A percentile compares a stretch with the other conserved stretches of the same genome.
Evolutionary conservation across 192 early-diverging fungal genomes (phyloP).

Genomic region (Helicostylum pulchrum): DNA sequence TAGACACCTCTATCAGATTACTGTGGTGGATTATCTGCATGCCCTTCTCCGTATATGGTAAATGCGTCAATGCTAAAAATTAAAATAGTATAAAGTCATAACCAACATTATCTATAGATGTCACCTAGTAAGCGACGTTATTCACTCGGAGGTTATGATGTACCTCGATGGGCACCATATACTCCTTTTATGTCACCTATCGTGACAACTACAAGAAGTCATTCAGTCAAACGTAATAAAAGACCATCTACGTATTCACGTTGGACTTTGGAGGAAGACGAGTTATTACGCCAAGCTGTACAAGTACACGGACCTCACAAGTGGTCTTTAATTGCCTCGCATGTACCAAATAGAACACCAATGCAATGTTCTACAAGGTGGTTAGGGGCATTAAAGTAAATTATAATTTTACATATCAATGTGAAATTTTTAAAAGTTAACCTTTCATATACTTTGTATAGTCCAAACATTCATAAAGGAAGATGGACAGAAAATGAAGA

Average conservation of each 20-base stretch:
- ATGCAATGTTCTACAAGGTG: constrained; percentile 53
- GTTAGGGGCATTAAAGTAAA: constrained; percentile 48
- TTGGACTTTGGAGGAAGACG: constrained; percentile 48
- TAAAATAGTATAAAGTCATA: not conserved
- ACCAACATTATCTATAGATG: not conserved
- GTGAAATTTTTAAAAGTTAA: too few species aligned
- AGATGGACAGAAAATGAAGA: constrained; percentile 51
- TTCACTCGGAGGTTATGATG: constrained; percentile 15
- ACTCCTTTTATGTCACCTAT: constrained; percentile 15
- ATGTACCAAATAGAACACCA: constrained; percentile 48
- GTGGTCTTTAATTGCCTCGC: constrained; percentile 48
- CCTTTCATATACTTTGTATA: constrained; percentile 12
- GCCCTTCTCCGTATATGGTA: constrained; percentile 12
- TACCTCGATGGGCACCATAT: constrained; percentile 9
- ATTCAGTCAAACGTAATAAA: constrained; percentile 32
- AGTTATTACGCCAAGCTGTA: constrained; percentile 40
- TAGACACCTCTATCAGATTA: not conserved
- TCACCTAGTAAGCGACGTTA: constrained; percentile 13
- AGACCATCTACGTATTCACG: constrained; percentile 41
- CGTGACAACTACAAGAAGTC: constrained; percentile 14
- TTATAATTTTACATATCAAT: too few species aligned
- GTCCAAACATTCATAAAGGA: constrained; percentile 50
- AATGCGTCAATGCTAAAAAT: not conserved
- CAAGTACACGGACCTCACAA: constrained; percentile 44
- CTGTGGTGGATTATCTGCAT: constrained; percentile 4